phyloP scores from a whole-genome alignment of 148 eudicot species.

The Limonium bicolor region DNA sequence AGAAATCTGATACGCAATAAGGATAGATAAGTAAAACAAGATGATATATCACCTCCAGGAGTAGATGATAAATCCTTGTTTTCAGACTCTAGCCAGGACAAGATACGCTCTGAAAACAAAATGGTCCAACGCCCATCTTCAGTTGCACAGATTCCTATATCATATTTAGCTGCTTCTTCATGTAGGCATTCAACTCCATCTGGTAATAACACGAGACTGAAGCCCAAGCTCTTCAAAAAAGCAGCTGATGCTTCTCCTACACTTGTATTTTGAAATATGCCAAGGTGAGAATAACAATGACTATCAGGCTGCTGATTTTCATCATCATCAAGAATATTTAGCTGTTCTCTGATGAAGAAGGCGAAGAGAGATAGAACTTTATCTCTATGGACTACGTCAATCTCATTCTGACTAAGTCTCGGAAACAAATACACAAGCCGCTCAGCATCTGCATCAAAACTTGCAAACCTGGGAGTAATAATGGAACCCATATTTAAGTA shows the following conservation, averaged over 20 bases:
- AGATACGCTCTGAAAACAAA: slow-evolving; percentile 50
- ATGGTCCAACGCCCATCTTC: slow-evolving; percentile 93
- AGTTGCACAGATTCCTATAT: slow-evolving; percentile 77
- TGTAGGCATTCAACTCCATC: slow-evolving; percentile 85
- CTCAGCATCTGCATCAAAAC: slow-evolving; percentile 97
- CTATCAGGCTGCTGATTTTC: slow-evolving; percentile 13
- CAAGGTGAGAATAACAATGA: slow-evolving; percentile 32
- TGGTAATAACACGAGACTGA: slow-evolving; percentile 65
- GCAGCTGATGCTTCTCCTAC: slow-evolving; percentile 81
- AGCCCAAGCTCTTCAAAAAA: slow-evolving; percentile 51
- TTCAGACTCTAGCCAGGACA: slow-evolving; percentile 50
- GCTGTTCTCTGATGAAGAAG: slow-evolving; percentile 57
- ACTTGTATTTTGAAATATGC: slow-evolving; percentile 77
- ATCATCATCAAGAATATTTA: slow-evolving; percentile 24
- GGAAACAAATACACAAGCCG: slow-evolving; percentile 78
- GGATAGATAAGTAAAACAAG: neutral
- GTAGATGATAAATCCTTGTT: slow-evolving; percentile 29
- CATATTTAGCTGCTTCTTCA: slow-evolving; percentile 74
- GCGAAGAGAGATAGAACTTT: slow-evolving; percentile 82
- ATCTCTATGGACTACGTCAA: slow-evolving; percentile 86
- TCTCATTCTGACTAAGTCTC: slow-evolving; percentile 32
- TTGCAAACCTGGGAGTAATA: too few species aligned
- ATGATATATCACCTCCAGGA: slow-evolving; percentile 36
- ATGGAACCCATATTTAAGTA: too few species aligned
- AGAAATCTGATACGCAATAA: neutral